phyloP scores from a whole-genome alignment of 2,329 filamentous ascomycete genomes.

The Curvularia hawaiiensis region DNA sequence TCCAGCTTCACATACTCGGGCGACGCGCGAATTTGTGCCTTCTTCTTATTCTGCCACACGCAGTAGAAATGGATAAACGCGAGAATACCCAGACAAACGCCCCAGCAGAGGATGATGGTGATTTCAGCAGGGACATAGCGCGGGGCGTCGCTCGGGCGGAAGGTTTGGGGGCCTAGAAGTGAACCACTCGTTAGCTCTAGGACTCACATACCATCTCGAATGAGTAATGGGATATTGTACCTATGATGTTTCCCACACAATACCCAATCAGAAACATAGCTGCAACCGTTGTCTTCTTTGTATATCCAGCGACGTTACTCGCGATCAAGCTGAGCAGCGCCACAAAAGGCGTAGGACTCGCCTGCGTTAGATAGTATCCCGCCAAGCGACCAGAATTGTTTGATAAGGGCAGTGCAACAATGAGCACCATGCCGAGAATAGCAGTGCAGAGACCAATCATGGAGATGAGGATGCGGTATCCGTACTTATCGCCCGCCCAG shows the following conservation, averaged over 20 bases:
- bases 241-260: conserved; percentile 49
- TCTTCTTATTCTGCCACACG: conserved; percentile 62
- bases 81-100: conserved; percentile 59
- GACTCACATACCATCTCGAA: not conserved
- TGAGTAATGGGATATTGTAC: conserved; percentile 28
- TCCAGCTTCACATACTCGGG: conserved; percentile 65
- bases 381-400: conserved; percentile 64
- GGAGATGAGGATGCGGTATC: conserved; percentile 63
- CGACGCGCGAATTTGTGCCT: conserved; percentile 57
- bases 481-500: conserved; percentile 61
- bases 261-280: conserved; percentile 55
- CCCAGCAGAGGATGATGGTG: conserved; percentile 65
- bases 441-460: conserved; percentile 57
- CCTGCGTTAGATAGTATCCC: conserved; percentile 69
- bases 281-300: conserved; percentile 64
- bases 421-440: conserved; percentile 67
- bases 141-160: conserved; percentile 41
- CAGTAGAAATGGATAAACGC: conserved; percentile 69
- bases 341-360: conserved; percentile 66
- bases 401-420: conserved; percentile 64
- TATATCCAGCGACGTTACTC: conserved; percentile 65
- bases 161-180: conserved; percentile 50
- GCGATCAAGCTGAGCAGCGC: conserved; percentile 67
- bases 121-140: conserved; percentile 68
- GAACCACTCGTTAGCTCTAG: not conserved